Evolutionary conservation across 768 basidiomycete species (phyloP), one percentile per base, ranked within the genome.

Genomic region (Podaxis pistillaris): DNA sequence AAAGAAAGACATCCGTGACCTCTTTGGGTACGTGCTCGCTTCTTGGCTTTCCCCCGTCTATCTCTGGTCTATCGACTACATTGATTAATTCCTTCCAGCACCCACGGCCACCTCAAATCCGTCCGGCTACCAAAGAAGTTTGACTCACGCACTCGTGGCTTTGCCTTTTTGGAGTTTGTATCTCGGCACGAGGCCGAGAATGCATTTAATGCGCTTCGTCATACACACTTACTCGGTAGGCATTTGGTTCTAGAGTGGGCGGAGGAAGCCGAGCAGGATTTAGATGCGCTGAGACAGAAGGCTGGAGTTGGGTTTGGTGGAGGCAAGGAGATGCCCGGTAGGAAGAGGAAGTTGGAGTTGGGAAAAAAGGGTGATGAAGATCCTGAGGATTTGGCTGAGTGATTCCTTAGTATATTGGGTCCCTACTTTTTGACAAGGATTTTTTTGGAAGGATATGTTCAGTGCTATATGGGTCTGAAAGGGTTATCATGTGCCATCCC

Each of bases 171-270:
- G 68, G 96, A 99, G 66, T 98, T 98, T 72, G 83, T 91, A 19
- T 89, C 93, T 1, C 84, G 91, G 17, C 86, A 87, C 54, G 96
- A 99, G 69, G 96, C 96, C 1, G 90, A 94, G 72, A 89, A 89
- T 47, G 96, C 94, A 0, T 94, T 89, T 73, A 85, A 84, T 28
- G 87, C 93, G 11, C 83, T 99, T 24, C 85, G 87, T 67, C 95
- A 98, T 74, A 97, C 96, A 0, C 97, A 98, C 81, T 87, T 98
- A 68, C 86, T 99, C 22, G 96, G 97, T 8, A 79, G 97, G 38
- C 97, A 99, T 81, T 77, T 99, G 49, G 94, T 98, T 3, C 78
- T 99, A 47, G 89, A 98, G 73, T 97, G 96, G 95, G 94, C 96
- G 1, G 84, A 90, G 67, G 91, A 91, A 61, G 89, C 80, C 2